These are phyloP conservation scores for Penicillium arizonense DNA, from an alignment of 495 filamentous ascomycete species.

Conservation along the genomic window DNA sequence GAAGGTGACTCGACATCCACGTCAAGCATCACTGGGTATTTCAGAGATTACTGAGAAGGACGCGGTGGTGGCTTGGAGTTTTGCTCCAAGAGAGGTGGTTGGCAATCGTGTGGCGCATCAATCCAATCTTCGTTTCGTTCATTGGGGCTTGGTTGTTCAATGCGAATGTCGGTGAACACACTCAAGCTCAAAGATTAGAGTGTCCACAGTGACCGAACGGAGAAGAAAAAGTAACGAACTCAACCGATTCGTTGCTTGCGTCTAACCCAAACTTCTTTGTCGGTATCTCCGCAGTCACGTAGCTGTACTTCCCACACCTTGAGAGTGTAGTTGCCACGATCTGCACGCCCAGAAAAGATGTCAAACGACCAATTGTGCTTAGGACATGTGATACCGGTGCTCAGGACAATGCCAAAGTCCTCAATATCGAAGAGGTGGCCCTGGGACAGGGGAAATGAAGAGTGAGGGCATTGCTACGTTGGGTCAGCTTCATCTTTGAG, in stretches of 20 bases:
- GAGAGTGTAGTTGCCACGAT: slow-evolving; percentile 57
- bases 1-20: too few species aligned
- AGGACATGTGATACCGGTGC: slow-evolving; percentile 54
- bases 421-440: slow-evolving; percentile 61
- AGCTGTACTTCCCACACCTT: slow-evolving; percentile 59
- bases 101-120: too few species aligned
- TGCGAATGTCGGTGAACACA: too few species aligned
- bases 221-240: neutral
- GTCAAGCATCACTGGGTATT: too few species aligned
- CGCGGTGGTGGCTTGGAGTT: too few species aligned
- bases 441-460: slow-evolving; percentile 54
- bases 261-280: slow-evolving; percentile 57
- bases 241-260: slow-evolving; percentile 39
- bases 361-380: slow-evolving; percentile 65
- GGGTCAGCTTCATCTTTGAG: slow-evolving; percentile 7
- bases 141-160: too few species aligned
- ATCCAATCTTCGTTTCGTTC: too few species aligned
- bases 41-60: too few species aligned
- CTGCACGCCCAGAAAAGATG: slow-evolving; percentile 51
- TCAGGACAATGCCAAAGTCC: slow-evolving; percentile 52
- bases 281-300: slow-evolving; percentile 32
- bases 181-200: too few species aligned
- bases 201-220: too few species aligned
- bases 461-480: slow-evolving; percentile 58
- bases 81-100: too few species aligned